Evolutionary conservation across 2,329 filamentous ascomycete species (phyloP), one percentile per base, ranked within the genome.

Genomic region (Cryphonectria parasitica): DNA sequence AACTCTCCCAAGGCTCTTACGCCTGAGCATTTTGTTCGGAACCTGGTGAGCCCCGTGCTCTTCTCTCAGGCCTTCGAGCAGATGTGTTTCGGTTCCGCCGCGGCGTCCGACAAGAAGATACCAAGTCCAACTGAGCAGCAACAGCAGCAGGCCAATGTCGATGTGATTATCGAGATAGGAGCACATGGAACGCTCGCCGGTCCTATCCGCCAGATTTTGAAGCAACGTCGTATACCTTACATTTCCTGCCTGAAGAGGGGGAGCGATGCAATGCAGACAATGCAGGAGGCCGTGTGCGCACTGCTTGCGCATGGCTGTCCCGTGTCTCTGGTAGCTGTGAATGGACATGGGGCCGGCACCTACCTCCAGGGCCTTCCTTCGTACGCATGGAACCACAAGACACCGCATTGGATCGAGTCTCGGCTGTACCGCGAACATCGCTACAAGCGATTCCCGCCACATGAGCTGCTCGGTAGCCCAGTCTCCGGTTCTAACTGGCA

Each of bases 401-500:
- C 7, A 5, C 7, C 19, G 5, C 52, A 72, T 64, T 73, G 71
- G 73, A 6, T 3, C 10, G 73, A 74, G 63, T 39, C 68, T 5
- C 31, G 66, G 1, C 7, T 66, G 1, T 58, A 77, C 39, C 76
- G 76, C 7, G 78, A 79, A 0, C 78, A 77, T 34, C 76, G 81
- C 5, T 76, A 78, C 67, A 76, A 80, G 2, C 75, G 75, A 5
- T 77, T 79, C 45, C 73, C 76, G 0, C 77, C 80, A 3, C 81
- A 83, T 31, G 82, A 84, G 64, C 69, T 85, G 2, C 74, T 84
- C 4, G 83, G 82, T 1, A 75, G 76, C 1, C 74, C 75, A 2
- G 74, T 78, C 0, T 73, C 76, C 0, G 78, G 79, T 2, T 76
- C 75, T 22, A 76, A 77, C 49, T 74, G 77, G 36, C 71, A 67